phyloP scores from a whole-genome alignment of 1,139 yeast species.

The Candida frijolesensis region DNA sequence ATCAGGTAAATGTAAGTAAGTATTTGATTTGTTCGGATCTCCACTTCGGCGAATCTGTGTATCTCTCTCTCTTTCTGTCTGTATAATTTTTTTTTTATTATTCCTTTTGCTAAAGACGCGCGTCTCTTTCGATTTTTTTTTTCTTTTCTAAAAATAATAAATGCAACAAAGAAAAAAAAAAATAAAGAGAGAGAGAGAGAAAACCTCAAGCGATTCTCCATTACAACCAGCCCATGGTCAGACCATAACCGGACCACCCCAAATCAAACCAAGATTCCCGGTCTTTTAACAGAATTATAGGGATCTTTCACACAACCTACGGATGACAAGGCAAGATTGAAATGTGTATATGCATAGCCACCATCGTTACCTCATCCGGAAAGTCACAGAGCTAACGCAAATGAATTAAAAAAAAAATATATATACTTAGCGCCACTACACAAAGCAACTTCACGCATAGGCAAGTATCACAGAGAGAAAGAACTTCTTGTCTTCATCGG shows the following conservation, averaged over 20 bases:
- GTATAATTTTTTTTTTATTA: background rate
- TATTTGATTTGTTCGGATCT: slow-evolving; percentile 1
- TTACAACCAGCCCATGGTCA: slow-evolving; percentile 1
- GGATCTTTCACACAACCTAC: too few species aligned
- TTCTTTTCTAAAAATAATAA: slow-evolving; percentile 1
- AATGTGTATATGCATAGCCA: background rate
- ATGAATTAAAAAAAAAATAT: background rate
- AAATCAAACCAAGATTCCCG: background rate
- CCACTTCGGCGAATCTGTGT: background rate
- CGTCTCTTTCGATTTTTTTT: background rate
- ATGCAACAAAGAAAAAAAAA: background rate
- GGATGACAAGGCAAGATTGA: background rate
- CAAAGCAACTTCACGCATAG: background rate
- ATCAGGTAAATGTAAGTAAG: too few species aligned
- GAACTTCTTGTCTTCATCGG: background rate
- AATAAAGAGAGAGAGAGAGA: background rate
- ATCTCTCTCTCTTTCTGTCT: background rate
- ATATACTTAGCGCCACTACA: background rate
- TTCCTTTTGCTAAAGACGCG: background rate
- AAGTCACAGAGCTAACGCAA: background rate
- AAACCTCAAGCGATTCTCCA: background rate
- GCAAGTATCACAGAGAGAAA: background rate
- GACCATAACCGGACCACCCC: background rate
- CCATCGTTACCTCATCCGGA: background rate
- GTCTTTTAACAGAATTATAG: background rate